Evolutionary conservation across 352 stramenopile genomes (phyloP), one percentile per base, ranked within the genome.

Genomic region (Ochromonadaceae sp.): DNA sequence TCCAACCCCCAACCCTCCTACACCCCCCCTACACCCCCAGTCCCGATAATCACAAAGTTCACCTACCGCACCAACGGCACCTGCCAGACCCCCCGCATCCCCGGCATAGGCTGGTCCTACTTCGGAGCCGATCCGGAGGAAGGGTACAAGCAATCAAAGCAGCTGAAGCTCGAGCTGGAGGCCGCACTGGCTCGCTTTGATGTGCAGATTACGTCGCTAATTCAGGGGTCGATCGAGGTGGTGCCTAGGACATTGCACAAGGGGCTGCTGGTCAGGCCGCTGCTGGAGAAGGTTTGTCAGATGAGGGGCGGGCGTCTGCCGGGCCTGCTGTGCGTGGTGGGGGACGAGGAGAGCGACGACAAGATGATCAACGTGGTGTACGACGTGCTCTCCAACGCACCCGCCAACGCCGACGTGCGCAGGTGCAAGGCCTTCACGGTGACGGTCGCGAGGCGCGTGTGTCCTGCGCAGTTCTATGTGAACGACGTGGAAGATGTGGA

Each of bases 21-120:
- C n/a, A n/a, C n/a, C n/a, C n/a, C n/a, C n/a, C n/a, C n/a, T n/a
- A n/a, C n/a, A n/a, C n/a, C n/a, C n/a, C n/a, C n/a, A n/a, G n/a
- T 53, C 17, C 55, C 55, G 7, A 63, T 63, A 22, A 63, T 63
- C 35, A 63, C 55, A 14, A 4, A 28, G 3, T 63, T 63, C 31
- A 63, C 55, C 34, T 50, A 40, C 55, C 55, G 55, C 22, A 63
- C 55, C 2, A 63, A 63, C 38, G 55, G 55, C 5, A 63, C 55
- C 12, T 63, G 38, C 22, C 7, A 50, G 26, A 30, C 55, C 3
- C 38, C 35, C 3, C 55, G 55, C 25, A 22, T 49, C 22, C 55
- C 55, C 14, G 55, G 55, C 4, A 53, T 63, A 5, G 55, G 55
- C 2, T 63, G 55, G 55, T 40, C 25, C 22, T 63, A 63, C 40